A percentile compares a stretch with the other conserved stretches of the same genome.
phyloP scores from a whole-genome alignment of 345 rosid species.

The Bruguiera sexangula region DNA sequence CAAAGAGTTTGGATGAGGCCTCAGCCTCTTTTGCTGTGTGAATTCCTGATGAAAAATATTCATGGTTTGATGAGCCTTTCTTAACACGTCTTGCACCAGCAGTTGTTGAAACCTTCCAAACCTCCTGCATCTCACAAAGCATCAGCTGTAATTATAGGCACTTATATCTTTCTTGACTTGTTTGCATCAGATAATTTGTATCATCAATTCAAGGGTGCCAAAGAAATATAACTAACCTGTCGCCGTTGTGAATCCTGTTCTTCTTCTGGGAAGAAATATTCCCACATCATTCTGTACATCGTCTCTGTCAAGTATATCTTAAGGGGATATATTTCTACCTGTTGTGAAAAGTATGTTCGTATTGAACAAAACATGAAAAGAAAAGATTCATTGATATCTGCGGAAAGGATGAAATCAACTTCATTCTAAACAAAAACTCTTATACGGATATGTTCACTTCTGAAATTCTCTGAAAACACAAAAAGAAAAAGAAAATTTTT shows the following conservation, averaged over 20 bases:
- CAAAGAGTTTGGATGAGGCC: slow-evolving; percentile 43
- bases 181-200: not conserved
- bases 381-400: not conserved
- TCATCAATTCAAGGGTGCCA: slow-evolving; percentile 10
- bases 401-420: not conserved
- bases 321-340: slow-evolving; percentile 97
- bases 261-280: slow-evolving; percentile 91
- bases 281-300: slow-evolving; percentile 99
- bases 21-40: slow-evolving; percentile 63
- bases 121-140: slow-evolving; percentile 57
- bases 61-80: slow-evolving; percentile 61
- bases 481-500: too few species aligned
- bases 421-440: too few species aligned
- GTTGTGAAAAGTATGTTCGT: slow-evolving; percentile 15
- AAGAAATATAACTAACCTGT: slow-evolving; percentile 49
- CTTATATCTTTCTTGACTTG: slow-evolving; percentile 1
- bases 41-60: slow-evolving; percentile 51
- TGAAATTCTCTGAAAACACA: too few species aligned
- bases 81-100: slow-evolving; percentile 78
- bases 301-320: slow-evolving; percentile 94
- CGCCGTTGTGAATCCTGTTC: slow-evolving; percentile 97
- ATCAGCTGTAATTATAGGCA: slow-evolving; percentile 1
- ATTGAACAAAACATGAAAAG: not conserved
- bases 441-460: too few species aligned
- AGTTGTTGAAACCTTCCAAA: slow-evolving; percentile 92